phyloP scores from a whole-genome alignment of 768 basidiomycete species.

The Xerocomellus amylosporus region DNA sequence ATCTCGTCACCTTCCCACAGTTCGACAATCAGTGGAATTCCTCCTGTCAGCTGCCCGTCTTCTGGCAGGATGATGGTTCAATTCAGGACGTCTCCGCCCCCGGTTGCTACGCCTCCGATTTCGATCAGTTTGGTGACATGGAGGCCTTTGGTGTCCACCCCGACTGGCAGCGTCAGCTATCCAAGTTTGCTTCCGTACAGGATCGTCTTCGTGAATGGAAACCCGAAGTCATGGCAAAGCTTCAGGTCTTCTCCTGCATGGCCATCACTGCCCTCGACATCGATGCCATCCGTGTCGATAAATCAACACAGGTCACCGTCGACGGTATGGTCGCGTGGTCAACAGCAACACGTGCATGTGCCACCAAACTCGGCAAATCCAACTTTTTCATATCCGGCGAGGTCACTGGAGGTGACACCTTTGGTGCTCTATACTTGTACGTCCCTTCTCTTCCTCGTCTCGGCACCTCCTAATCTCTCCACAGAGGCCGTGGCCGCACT shows the following conservation, averaged over 20 bases:
- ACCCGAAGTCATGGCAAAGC: slow-evolving; percentile 71
- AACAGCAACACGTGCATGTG: slow-evolving; percentile 69
- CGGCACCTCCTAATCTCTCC: background rate
- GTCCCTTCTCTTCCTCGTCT: slow-evolving; percentile 24
- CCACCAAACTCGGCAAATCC: slow-evolving; percentile 64
- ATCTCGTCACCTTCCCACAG: slow-evolving; percentile 31
- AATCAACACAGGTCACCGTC: slow-evolving; percentile 88
- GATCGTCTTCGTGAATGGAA: slow-evolving; percentile 95
- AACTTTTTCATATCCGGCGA: slow-evolving; percentile 93
- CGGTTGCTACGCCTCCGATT: slow-evolving; percentile 81
- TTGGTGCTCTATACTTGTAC: slow-evolving; percentile 82
- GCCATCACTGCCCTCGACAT: slow-evolving; percentile 84
- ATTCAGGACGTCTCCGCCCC: slow-evolving; percentile 47
- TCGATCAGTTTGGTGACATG: slow-evolving; percentile 96
- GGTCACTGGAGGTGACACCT: slow-evolving; percentile 91
- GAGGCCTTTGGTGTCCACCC: slow-evolving; percentile 97
- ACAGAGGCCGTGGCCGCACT: slow-evolving; percentile 85
- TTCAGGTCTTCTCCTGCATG: slow-evolving; percentile 80
- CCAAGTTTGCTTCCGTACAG: slow-evolving; percentile 95
- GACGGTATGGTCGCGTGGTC: slow-evolving; percentile 79
- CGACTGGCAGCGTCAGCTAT: slow-evolving; percentile 89
- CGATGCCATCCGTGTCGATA: slow-evolving; percentile 94
- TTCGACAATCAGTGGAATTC: slow-evolving; percentile 67
- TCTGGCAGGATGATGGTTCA: slow-evolving; percentile 78
- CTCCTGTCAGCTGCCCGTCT: slow-evolving; percentile 71